Base-by-base conservation (phyloP, 139 green algal genomes). In the Nannochloris sp. region DNA sequence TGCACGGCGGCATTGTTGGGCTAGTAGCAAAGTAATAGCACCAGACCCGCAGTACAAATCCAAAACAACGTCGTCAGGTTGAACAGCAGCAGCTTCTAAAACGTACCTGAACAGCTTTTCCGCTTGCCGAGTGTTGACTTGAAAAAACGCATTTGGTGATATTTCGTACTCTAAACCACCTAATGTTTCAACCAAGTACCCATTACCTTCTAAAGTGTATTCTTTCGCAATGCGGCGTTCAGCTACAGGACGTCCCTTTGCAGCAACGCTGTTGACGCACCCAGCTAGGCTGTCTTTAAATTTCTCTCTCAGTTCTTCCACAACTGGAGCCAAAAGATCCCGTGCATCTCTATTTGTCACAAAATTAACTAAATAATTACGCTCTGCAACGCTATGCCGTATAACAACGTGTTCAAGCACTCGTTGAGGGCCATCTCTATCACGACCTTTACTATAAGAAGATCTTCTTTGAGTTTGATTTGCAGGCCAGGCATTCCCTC, bases 41-140 rank as follows among this genome's bases (percentile, higher is more conserved):
- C 90, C 90, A 4, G 87, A 87, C 34, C 90, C 90, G 63, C 86
- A 96, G 73, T 90, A 97, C 2, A 97, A 78, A 73, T 97, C 90
- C 54, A 96, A 74, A 33, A 96, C 45, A 63, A 83, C 23, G 59
- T 88, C 73, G 32, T 24, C 39, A 10, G 42, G 30, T 31, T 45
- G 71, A 42, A 42, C 33, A 9, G 4, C 67, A 39, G 25, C 29
- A 38, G 64, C 74, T 12, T 80, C 57, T 6, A 73, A 62, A 44
- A 92, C 79, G 14, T 83, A 37, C 2, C 48, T n/a, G 58, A 85
- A 95, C 61, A 96, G 68, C 42, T 73, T 56, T 42, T 90, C 78
- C 4, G 87, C 81, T 64, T 93, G 84, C 8, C n/a, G 12, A 0
- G 76, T 87, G 74, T 97, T 97, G 61, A 81, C 87, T 67, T 97